These are phyloP conservation scores for Alternaria panax DNA, from an alignment of 2,329 filamentous ascomycete genomes.

Conservation along the genomic window DNA sequence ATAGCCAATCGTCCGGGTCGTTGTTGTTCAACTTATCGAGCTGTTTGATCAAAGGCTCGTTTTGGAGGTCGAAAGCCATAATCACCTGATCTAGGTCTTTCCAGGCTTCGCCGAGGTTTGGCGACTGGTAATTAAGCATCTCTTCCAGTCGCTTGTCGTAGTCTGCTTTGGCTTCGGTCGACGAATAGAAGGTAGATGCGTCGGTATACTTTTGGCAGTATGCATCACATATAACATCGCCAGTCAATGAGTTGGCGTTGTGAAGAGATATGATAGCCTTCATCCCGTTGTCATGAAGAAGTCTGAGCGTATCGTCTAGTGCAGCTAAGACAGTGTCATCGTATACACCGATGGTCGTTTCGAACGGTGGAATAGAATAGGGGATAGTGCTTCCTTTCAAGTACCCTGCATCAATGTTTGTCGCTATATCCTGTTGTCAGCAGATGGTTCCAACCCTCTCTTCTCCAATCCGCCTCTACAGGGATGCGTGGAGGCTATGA, in stretches of 20 bases:
- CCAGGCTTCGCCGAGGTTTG: background rate
- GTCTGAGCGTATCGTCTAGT: background rate
- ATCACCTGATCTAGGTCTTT: background rate
- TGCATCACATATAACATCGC: background rate
- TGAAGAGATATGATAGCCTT: background rate
- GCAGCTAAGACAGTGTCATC: background rate
- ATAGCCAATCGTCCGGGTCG: background rate
- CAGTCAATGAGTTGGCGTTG: background rate
- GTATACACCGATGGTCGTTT: background rate
- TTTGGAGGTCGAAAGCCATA: background rate
- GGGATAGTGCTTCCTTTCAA: background rate
- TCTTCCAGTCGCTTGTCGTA: background rate
- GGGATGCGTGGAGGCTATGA: background rate
- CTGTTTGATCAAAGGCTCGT: background rate
- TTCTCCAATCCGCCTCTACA: background rate
- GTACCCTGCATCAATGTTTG: background rate
- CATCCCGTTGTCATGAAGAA: background rate
- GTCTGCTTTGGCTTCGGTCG: slow-evolving; percentile 4
- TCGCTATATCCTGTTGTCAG: background rate
- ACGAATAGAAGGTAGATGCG: background rate
- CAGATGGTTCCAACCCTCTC: background rate
- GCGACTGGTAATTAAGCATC: slow-evolving; percentile 1
- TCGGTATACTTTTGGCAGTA: background rate
- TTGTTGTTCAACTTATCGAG: background rate
- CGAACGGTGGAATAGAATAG: background rate